These are phyloP conservation scores for Leptosphaerulina australis DNA, from an alignment of 2,329 filamentous ascomycete species.

Conservation along the genomic window DNA sequence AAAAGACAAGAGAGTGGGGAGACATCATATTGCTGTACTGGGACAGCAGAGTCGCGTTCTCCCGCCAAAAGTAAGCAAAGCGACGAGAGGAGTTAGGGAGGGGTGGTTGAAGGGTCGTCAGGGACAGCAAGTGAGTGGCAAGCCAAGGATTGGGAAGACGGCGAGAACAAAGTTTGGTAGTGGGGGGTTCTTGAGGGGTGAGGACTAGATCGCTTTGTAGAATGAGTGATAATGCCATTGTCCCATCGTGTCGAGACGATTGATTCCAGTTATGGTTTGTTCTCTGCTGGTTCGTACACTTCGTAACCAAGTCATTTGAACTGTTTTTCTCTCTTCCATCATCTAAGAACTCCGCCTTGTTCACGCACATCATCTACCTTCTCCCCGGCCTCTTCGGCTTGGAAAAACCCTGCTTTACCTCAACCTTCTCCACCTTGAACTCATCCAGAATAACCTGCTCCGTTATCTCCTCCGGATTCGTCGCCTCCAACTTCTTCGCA, in stretches of 20 bases:
- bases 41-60: constrained; percentile 50
- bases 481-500: constrained; percentile 71
- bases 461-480: constrained; percentile 71
- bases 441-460: constrained; percentile 69
- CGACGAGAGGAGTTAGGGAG: constrained; percentile 47
- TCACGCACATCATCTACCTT: constrained; percentile 41
- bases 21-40: constrained; percentile 57
- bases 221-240: no score
- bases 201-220: constrained; percentile 20
- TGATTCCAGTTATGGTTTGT: no score
- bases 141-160: constrained; percentile 31
- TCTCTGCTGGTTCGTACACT: no score
- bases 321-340: no score
- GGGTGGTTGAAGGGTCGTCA: constrained; percentile 52
- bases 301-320: no score
- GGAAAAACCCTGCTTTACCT: constrained; percentile 72
- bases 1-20: constrained; percentile 58
- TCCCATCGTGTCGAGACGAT: no score
- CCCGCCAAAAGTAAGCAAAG: constrained; percentile 52
- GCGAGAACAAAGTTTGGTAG: constrained; percentile 38
- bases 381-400: constrained; percentile 80
- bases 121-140: constrained; percentile 35
- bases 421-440: constrained; percentile 71
- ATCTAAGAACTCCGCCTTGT: no score
- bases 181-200: constrained; percentile 41